A percentile compares a stretch with the other conserved stretches of the same genome.
Conservation (phyloP, 164 flowering plant genomes). For the Nelumbo lutea region DNA sequence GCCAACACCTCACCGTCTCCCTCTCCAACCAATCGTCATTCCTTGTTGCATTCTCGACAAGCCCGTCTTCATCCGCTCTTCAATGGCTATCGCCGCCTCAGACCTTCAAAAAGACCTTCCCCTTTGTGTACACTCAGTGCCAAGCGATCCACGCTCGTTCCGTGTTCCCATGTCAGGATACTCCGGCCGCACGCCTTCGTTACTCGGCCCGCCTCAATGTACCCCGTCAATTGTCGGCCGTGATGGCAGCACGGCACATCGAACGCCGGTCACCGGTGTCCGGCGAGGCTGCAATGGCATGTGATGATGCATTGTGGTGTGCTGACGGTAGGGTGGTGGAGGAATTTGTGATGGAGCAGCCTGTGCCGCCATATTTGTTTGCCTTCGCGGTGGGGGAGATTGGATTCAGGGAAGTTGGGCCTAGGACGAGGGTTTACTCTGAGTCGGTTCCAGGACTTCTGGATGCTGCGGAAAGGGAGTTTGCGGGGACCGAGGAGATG, state of each 20-base stretch:
- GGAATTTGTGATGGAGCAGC: slow-evolving; percentile 88
- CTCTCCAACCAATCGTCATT: slow-evolving; percentile 48
- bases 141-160: slow-evolving; percentile 89
- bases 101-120: slow-evolving; percentile 52
- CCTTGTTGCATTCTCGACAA: slow-evolving; percentile 44
- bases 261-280: slow-evolving; percentile 48
- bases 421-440: slow-evolving; percentile 77
- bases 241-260: slow-evolving; percentile 75
- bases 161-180: slow-evolving; percentile 93
- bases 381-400: slow-evolving; percentile 89
- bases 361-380: slow-evolving; percentile 86
- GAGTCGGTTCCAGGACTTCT: slow-evolving; percentile 54
- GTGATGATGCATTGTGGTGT: slow-evolving; percentile 62
- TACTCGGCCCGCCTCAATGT: slow-evolving; percentile 64
- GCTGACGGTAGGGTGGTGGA: slow-evolving; percentile 77
- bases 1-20: slow-evolving; percentile 44
- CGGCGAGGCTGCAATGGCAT: slow-evolving; percentile 33
- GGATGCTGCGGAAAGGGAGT: slow-evolving; percentile 78
- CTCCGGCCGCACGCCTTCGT: slow-evolving; percentile 72
- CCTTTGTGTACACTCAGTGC: slow-evolving; percentile 92
- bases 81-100: slow-evolving; percentile 91
- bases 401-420: slow-evolving; percentile 74
- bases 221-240: slow-evolving; percentile 64
- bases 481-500: slow-evolving; percentile 91
- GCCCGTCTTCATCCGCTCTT: slow-evolving; percentile 72